A percentile compares a stretch with the other conserved stretches of the same genome.
These are phyloP conservation scores for Penicillium sp. DNA, from an alignment of 2,329 filamentous ascomycete species.

Conservation along the genomic window DNA sequence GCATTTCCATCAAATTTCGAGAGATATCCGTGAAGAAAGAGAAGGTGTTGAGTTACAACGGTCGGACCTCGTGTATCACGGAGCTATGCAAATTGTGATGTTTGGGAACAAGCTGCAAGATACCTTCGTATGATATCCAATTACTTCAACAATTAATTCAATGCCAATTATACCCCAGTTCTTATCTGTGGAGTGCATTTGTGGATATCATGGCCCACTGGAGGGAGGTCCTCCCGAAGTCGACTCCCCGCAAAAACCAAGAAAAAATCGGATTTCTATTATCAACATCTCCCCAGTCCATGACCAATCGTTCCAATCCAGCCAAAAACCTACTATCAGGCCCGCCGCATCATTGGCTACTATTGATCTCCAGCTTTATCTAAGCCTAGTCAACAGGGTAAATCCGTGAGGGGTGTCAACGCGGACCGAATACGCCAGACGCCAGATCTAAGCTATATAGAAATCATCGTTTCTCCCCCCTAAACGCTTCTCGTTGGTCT, in stretches of 20 bases:
- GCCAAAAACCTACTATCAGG: not conserved
- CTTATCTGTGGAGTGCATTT: constrained; percentile 8
- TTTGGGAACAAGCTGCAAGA: not conserved
- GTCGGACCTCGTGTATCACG: not conserved
- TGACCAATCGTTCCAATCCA: constrained; percentile 19
- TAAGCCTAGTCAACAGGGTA: not conserved
- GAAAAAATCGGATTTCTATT: constrained; percentile 17
- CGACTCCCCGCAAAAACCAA: constrained; percentile 20
- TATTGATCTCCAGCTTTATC: constrained; percentile 21
- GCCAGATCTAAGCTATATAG: constrained; percentile 15
- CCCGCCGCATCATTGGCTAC: constrained; percentile 14
- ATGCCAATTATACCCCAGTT: constrained; percentile 1
- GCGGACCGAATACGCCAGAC: not conserved
- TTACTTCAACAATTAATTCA: not conserved
- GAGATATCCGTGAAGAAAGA: not conserved
- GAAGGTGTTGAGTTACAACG: not conserved
- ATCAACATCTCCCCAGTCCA: constrained; percentile 13
- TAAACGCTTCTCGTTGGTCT: not conserved
- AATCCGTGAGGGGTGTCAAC: constrained; percentile 9
- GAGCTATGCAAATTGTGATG: not conserved
- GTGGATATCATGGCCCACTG: constrained; percentile 16
- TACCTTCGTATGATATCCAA: not conserved
- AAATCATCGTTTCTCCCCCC: constrained; percentile 4
- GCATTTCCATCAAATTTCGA: not conserved
- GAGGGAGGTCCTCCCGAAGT: constrained; percentile 31